Percentiles rank a stretch among this genome's conserved stretches.
Evolutionary conservation across 768 basidiomycete genomes (phyloP).

Genomic region (Suillus variegatus): DNA sequence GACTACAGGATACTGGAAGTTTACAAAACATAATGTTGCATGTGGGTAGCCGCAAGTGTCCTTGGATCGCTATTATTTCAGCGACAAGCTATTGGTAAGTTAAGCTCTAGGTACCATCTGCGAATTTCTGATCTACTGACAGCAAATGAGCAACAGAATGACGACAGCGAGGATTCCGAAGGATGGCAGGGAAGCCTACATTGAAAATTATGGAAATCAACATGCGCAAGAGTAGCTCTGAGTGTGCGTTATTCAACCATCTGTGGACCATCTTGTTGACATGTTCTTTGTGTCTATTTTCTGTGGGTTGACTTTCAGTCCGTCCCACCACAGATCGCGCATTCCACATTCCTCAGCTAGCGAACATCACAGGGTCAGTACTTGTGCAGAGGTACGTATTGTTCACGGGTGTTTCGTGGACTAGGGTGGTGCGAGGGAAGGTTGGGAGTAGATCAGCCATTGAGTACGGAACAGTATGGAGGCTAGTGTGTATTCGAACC

Average conservation of each 20-base stretch:
- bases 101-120: not conserved
- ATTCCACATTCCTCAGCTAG: no score
- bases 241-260: conserved; percentile 36
- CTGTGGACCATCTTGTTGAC: no score
- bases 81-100: conserved; percentile 71
- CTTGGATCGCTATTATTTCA: conserved; percentile 33
- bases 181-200: conserved; percentile 74
- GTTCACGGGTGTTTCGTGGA: no score
- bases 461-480: no score
- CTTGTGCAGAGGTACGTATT: no score
- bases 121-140: conserved; percentile 36
- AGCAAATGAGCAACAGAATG: conserved; percentile 52
- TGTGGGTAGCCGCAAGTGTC: conserved; percentile 39
- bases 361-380: no score
- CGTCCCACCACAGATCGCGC: no score
- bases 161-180: conserved; percentile 44
- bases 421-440: no score
- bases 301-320: no score
- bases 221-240: conserved; percentile 76
- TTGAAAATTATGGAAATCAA: conserved; percentile 83
- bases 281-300: no score
- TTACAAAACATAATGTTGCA: conserved; percentile 73
- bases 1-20: conserved; percentile 83
- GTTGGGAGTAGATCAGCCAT: no score
- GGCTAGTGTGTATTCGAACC: no score